Evolutionary conservation across 2,329 filamentous ascomycete species (phyloP), one percentile per base, ranked within the genome.

Genomic region (Cercospora janseana): DNA sequence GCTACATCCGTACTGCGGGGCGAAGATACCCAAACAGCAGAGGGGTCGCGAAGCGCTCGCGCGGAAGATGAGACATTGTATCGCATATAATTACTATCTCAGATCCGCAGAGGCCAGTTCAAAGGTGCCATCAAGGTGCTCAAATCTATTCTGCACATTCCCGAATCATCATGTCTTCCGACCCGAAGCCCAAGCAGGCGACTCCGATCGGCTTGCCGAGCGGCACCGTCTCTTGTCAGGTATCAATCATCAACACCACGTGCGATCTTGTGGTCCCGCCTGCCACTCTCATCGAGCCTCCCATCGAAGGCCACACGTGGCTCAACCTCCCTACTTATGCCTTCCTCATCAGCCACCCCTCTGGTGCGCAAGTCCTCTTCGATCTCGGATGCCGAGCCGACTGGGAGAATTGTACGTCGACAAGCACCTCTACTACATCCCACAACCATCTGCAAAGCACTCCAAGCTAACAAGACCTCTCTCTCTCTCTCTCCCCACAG

Each of bases 261-360:
- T 54, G 54, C 43, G 46, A 58, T 32, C 16, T 58, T 8, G 51
- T 54, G 2, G 50, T 54, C 9, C 51, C 45, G 43, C 56, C 56
- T 8, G 45, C 91, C 89, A 61, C 88, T 80, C 56, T 85, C 82
- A 63, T 96, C 89, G 37, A 96, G 83, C 85, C 87, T 95, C 60
- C 49, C 13, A 58, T 58, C 13, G 20, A 51, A 7, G 51, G 54
- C 1, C 54, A 58, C 41, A 49, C 54, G 24, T 56, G 49, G 48
- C 40, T 58, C 27, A 58, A 58, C 31, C 40, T 58, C 6, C 56
- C 54, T 4, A 58, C 56, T 8, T 52, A 54, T 24, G 44, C 51
- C 1, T 58, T 58, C 35, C 48, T 54, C 10, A 52, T 58, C 37
- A 44, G 48, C 4, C 52, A 55, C 21, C 38, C 48, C 9, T 51